phyloP scores from a whole-genome alignment of 257 asterid species.

The Solanum phureja region DNA sequence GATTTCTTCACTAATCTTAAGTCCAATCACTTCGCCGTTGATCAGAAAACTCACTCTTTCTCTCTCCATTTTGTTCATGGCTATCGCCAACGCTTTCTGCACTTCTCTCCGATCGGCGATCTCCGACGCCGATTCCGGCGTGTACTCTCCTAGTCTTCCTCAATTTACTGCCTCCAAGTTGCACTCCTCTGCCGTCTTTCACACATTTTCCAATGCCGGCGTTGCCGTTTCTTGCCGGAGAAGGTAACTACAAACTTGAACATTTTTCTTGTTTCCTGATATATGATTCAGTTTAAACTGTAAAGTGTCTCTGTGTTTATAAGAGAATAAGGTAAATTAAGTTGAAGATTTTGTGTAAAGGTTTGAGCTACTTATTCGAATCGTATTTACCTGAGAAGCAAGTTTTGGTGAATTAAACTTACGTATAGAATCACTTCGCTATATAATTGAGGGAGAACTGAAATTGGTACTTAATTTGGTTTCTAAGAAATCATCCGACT shows the following conservation, averaged over 20 bases:
- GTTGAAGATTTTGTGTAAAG: not conserved
- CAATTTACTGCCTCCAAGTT: constrained; percentile 6
- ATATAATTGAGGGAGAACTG: not conserved
- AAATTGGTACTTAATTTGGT: not conserved
- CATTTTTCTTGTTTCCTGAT: not conserved
- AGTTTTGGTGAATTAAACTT: not conserved
- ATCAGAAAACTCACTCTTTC: constrained; percentile 12
- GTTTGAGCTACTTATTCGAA: not conserved
- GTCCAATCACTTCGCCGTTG: not conserved
- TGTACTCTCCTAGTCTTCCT: not conserved
- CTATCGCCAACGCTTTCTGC: constrained; percentile 41
- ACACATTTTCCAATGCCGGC: not conserved
- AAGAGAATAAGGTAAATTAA: not conserved
- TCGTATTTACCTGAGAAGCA: not conserved
- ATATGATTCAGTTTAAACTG: not conserved
- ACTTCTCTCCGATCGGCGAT: constrained; percentile 21
- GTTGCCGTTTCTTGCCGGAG: not conserved
- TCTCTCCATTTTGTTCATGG: constrained; percentile 19
- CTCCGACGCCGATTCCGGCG: constrained; percentile 13
- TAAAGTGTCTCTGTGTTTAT: not conserved
- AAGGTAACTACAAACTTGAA: constrained; percentile 17
- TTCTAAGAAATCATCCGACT: not conserved
- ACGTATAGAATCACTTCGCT: not conserved
- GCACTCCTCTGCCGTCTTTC: not conserved
- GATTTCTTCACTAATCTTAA: not conserved